Percentiles rank a stretch among this genome's conserved stretches.
These are phyloP conservation scores for Zasmidium angulare DNA, from an alignment of 2,329 filamentous ascomycete genomes.

Conservation along the genomic window DNA sequence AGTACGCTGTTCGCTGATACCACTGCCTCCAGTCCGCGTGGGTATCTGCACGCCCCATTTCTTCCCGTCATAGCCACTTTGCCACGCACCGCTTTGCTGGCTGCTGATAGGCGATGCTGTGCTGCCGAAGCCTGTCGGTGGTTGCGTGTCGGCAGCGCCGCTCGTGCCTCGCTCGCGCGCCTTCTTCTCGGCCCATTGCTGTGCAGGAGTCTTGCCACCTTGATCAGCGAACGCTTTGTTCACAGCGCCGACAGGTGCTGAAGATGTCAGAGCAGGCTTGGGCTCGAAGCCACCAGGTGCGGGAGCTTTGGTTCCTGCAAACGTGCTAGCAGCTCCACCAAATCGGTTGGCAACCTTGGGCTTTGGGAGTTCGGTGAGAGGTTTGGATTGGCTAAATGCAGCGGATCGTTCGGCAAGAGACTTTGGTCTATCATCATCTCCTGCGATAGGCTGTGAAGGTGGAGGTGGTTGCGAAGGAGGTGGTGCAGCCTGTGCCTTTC, in stretches of 20 bases:
- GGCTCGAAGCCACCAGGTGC: conserved; percentile 68
- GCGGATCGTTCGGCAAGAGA: conserved; percentile 74
- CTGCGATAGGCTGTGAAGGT: conserved; percentile 48
- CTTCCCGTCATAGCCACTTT: conserved; percentile 88
- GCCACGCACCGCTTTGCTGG: conserved; percentile 83
- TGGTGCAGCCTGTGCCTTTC: conserved; percentile 67
- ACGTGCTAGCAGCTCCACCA: conserved; percentile 64
- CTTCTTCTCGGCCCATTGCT: conserved; percentile 97
- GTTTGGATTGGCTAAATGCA: conserved; percentile 72
- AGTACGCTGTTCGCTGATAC: conserved; percentile 61
- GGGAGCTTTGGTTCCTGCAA: conserved; percentile 86
- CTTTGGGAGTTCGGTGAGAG: conserved; percentile 85
- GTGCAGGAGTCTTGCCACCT: conserved; percentile 93
- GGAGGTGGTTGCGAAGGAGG: conserved; percentile 35
- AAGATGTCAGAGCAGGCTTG: conserved; percentile 53
- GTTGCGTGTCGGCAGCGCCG: conserved; percentile 52
- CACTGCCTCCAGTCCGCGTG: conserved; percentile 65
- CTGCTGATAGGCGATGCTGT: conserved; percentile 55
- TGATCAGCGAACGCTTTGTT: conserved; percentile 93
- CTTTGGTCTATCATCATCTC: conserved; percentile 54
- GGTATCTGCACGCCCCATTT: conserved; percentile 84
- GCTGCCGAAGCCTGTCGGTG: conserved; percentile 36
- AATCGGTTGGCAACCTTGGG: conserved; percentile 94
- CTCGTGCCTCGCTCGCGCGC: conserved; percentile 67
- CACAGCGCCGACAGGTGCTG: conserved; percentile 71